Base-by-base conservation (phyloP, 2,329 filamentous ascomycete genomes). In the Chaetomiaceae sp. region DNA sequence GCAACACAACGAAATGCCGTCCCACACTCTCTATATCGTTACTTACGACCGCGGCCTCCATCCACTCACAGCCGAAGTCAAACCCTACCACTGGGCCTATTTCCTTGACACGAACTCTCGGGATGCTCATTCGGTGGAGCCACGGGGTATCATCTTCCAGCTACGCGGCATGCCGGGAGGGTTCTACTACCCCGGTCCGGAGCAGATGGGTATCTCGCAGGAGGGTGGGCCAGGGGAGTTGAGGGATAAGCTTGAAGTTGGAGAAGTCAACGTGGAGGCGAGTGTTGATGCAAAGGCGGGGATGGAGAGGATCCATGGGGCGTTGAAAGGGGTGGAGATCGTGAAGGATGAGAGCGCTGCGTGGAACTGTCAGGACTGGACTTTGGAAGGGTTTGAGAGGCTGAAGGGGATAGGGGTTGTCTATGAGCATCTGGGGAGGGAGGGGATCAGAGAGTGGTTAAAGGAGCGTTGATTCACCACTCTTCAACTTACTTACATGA, bases 291-390 rank as follows among this genome's bases (percentile, higher is more conserved):
- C 22, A 6, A 1, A 4, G 29, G 43, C 4, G 22, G n/a, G 19
- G 33, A 23, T 51, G 8, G 22, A 20, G 11, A 7, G 7, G 29
- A 34, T 51, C 19, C 14, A 51, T 22, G 38, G 14, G 15, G 17
- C 31, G n/a, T 12, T 51, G 17, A 36, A 20, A 12, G 31, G 4
- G 9, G 31, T 51, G 39, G 22, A 23, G 11, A 17, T 50, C 3
- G 20, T 43, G 3, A 25, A 37, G 20, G 38, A 50, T 19, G 47
- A 50, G 39, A 22, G 39, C 14, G 39, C 31, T 11, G 39, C 1
- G 29, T 50, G 47, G 47, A 50, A 43, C n/a, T 50, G 47, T 29
- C 47, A 50, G 47, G 22, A 43, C 33, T 44, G 47, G 47, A 39
- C 47, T 14, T 6, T 44, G 31, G 22, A 17, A 15, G 38, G 47